Evolutionary conservation across 1,284 basidiomycete genomes (phyloP).

Genomic region (Sanghuangporus baumii): DNA sequence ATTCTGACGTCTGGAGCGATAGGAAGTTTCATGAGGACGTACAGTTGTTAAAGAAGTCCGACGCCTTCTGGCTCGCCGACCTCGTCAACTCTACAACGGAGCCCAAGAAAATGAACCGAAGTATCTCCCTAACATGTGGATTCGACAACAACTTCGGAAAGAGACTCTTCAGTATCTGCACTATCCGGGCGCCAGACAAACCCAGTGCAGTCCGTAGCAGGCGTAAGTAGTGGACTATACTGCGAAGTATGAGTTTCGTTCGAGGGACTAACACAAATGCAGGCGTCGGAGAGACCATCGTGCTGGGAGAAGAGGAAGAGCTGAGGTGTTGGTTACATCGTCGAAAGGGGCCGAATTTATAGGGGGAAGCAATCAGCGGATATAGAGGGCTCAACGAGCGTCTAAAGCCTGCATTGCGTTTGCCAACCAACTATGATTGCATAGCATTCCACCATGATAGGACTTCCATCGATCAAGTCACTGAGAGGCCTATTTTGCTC

Average conservation of each 20-base stretch:
- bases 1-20: background rate
- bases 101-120: conserved; percentile 12
- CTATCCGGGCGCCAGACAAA: background rate
- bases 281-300: background rate
- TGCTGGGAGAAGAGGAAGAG: background rate
- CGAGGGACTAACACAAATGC: background rate
- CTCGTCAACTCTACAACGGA: conserved; percentile 9
- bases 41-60: conserved; percentile 12
- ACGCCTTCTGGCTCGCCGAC: conserved; percentile 6
- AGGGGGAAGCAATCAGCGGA: background rate
- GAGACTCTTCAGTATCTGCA: conserved; percentile 2
- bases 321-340: background rate
- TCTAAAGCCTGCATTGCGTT: background rate
- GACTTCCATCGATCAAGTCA: background rate
- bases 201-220: background rate
- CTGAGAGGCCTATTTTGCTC: too few species aligned
- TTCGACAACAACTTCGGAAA: conserved; percentile 5
- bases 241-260: background rate
- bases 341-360: background rate
- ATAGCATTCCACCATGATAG: background rate
- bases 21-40: background rate
- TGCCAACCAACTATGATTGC: too few species aligned
- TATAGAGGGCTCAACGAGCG: background rate
- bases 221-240: background rate
- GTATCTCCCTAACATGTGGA: conserved; percentile 11